phyloP scores from a whole-genome alignment of 1,139 yeast species.

The Spencermartinsiella ligniputridi region DNA sequence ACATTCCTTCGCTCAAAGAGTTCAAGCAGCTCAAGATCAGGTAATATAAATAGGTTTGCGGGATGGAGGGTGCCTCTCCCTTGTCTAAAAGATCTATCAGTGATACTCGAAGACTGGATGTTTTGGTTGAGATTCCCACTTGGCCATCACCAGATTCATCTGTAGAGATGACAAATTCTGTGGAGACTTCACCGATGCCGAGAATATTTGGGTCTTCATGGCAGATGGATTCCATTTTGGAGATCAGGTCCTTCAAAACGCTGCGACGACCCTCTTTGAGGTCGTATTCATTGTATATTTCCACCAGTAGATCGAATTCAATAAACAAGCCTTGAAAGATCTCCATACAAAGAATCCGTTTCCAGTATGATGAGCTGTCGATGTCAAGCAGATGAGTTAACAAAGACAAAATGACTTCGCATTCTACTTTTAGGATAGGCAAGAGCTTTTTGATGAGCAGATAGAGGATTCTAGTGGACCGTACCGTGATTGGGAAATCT shows the following conservation, averaged over 20 bases:
- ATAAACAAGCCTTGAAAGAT: conserved; percentile 57
- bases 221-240: conserved; percentile 37
- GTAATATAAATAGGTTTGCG: conserved; percentile 58
- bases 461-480: conserved; percentile 68
- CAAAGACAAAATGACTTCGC: conserved; percentile 73
- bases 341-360: conserved; percentile 66
- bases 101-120: conserved; percentile 47
- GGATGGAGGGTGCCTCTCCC: conserved; percentile 59
- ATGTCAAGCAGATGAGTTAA: conserved; percentile 60
- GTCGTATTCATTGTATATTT: conserved; percentile 63
- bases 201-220: conserved; percentile 23
- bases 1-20: conserved; percentile 64
- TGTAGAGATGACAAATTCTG: conserved; percentile 12
- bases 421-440: conserved; percentile 60
- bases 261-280: conserved; percentile 51
- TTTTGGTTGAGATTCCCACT: conserved; percentile 24
- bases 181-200: conserved; percentile 24
- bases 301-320: conserved; percentile 49
- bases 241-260: conserved; percentile 55
- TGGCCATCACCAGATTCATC: conserved; percentile 8
- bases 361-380: conserved; percentile 61
- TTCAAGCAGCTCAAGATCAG: conserved; percentile 54
- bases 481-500: conserved; percentile 62
- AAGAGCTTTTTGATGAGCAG: conserved; percentile 60
- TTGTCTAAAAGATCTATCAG: conserved; percentile 77